Conservation (phyloP, 768 basidiomycete species). For the Strobilomyces dryophilus region DNA sequence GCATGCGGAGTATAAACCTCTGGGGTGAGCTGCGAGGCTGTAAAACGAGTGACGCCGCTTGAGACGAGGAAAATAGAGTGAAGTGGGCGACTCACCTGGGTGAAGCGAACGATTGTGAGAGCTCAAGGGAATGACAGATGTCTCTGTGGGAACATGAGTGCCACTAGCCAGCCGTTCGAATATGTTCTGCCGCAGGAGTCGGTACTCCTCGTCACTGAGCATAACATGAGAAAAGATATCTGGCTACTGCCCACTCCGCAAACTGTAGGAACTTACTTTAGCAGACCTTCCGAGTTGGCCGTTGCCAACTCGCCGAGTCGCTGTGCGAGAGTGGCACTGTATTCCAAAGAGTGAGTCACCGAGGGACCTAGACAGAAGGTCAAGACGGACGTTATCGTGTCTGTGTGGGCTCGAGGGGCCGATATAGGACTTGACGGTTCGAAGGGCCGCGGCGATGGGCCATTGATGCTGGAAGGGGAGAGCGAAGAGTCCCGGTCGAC, state of each 20-base stretch:
- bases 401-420: slow-evolving; percentile 34
- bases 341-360: slow-evolving; percentile 7
- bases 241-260: not conserved
- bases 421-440: slow-evolving; percentile 19
- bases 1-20: slow-evolving; percentile 24
- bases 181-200: slow-evolving; percentile 75
- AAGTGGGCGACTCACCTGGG: slow-evolving; percentile 7
- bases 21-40: slow-evolving; percentile 18
- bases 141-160: slow-evolving; percentile 56
- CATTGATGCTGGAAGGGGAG: slow-evolving; percentile 11
- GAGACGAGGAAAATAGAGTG: not conserved
- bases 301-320: slow-evolving; percentile 75
- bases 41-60: slow-evolving; percentile 1
- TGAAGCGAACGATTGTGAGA: slow-evolving; percentile 27
- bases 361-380: slow-evolving; percentile 10
- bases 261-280: slow-evolving; percentile 49
- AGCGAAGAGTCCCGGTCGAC: slow-evolving; percentile 15
- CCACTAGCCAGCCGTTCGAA: slow-evolving; percentile 73
- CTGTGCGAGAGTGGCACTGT: slow-evolving; percentile 72
- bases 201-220: slow-evolving; percentile 79
- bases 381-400: slow-evolving; percentile 52
- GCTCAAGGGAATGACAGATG: slow-evolving; percentile 55
- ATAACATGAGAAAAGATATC: slow-evolving; percentile 2
- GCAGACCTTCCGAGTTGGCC: slow-evolving; percentile 76
- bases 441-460: slow-evolving; percentile 21